Evolutionary conservation across 768 basidiomycete species (phyloP).

Genomic region (Polyporus arcularius): DNA sequence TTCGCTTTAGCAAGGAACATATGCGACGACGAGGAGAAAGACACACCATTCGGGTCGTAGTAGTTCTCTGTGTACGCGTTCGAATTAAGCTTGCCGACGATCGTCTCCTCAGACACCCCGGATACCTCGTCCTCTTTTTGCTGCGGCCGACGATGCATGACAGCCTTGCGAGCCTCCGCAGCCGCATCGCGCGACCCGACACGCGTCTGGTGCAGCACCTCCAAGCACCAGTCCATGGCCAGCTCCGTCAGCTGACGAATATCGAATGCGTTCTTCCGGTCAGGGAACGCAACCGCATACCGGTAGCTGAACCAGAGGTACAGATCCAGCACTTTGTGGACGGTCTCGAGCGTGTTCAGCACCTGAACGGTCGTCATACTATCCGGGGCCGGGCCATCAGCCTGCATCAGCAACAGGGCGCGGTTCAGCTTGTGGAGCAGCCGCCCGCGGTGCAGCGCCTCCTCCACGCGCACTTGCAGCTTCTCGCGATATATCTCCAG

Average conservation of each 20-base stretch:
- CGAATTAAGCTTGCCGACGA: no score
- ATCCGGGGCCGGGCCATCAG: neutral
- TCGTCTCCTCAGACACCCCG: neutral
- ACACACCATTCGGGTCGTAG: neutral
- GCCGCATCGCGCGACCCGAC: neutral
- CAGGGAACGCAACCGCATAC: constrained; percentile 63
- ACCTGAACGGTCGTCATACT: constrained; percentile 4
- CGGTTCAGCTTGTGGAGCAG: constrained; percentile 44
- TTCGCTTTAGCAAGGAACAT: neutral
- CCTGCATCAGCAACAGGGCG: constrained; percentile 40
- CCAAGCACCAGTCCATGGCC: constrained; percentile 64
- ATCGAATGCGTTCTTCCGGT: constrained; percentile 48
- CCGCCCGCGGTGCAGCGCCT: constrained; percentile 36
- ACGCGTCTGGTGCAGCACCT: constrained; percentile 19
- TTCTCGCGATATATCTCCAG: constrained; percentile 43
- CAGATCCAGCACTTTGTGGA: constrained; percentile 74
- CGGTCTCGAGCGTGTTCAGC: constrained; percentile 54
- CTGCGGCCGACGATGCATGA: neutral
- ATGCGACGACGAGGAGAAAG: neutral
- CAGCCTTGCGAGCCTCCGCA: neutral
- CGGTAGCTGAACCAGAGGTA: constrained; percentile 89
- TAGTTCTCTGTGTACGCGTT: neutral
- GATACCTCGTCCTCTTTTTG: neutral
- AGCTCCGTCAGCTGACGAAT: constrained; percentile 66
- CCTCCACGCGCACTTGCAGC: constrained; percentile 44